Conservation (phyloP, 1,284 basidiomycete species). For the Ceratobasidium sp. region DNA sequence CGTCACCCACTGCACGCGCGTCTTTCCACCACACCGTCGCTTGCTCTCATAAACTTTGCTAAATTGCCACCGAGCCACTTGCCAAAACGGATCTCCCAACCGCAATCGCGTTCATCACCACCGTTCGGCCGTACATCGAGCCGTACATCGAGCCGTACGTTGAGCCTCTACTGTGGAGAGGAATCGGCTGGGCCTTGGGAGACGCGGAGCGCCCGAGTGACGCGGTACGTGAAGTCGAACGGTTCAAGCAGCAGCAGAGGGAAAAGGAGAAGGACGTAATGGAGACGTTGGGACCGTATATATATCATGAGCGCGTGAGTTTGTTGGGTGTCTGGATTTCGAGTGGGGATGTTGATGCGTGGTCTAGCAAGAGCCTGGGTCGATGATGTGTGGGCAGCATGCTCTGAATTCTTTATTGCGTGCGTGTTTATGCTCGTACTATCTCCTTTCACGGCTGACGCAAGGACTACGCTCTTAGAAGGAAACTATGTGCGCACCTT, state of each 20-base stretch:
- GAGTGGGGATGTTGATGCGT: background rate
- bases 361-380: conserved; percentile 67
- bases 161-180: conserved; percentile 35
- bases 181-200: conserved; percentile 23
- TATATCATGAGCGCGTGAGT: conserved; percentile 39
- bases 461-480: conserved; percentile 56
- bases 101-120: conserved; percentile 33
- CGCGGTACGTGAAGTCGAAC: conserved; percentile 34
- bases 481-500: conserved; percentile 66
- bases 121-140: conserved; percentile 37
- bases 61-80: background rate
- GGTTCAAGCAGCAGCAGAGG: conserved; percentile 32
- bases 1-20: background rate
- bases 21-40: background rate
- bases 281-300: conserved; percentile 33
- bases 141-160: conserved; percentile 23
- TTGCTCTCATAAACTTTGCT: no score
- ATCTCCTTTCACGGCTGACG: background rate
- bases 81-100: conserved; percentile 23
- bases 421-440: conserved; percentile 45
- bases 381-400: conserved; percentile 86
- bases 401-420: conserved; percentile 82
- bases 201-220: conserved; percentile 35
- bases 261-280: conserved; percentile 40
- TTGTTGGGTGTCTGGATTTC: background rate